Evolutionary conservation across 225 moss, liverwort and hornwort genomes (phyloP).

Genomic region (Lunularia cruciata): DNA sequence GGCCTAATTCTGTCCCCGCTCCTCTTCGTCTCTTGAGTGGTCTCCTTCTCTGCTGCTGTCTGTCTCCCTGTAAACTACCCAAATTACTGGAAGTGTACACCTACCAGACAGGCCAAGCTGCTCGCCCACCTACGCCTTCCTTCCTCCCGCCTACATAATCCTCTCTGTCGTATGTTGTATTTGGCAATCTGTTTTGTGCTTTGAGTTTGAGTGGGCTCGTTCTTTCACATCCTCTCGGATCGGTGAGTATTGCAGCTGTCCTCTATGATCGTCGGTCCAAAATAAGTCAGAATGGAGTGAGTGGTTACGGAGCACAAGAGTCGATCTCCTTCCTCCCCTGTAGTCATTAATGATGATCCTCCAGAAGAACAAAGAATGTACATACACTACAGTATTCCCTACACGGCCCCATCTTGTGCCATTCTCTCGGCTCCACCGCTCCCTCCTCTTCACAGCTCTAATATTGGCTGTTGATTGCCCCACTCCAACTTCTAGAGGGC

Average conservation of each 20-base stretch:
- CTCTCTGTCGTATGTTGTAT: not conserved
- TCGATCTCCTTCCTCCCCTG: not conserved
- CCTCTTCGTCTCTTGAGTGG: not conserved
- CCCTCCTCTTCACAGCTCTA: not conserved
- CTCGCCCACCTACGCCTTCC: not conserved
- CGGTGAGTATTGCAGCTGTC: constrained; percentile 8
- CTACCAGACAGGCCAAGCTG: not conserved
- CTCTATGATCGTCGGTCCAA: not conserved
- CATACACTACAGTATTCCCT: too few relatives aligned
- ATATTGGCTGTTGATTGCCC: not conserved
- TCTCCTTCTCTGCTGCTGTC: not conserved
- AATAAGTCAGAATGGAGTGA: not conserved
- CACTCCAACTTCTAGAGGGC: not conserved
- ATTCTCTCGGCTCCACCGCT: not conserved
- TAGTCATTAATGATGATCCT: not conserved
- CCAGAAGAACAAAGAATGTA: too few relatives aligned
- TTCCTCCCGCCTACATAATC: not conserved
- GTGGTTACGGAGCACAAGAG: not conserved
- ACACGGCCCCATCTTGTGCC: too few relatives aligned
- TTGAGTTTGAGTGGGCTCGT: not conserved
- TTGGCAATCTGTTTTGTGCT: not conserved
- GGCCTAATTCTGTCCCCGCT: not conserved
- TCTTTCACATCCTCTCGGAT: not conserved
- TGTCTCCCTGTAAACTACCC: too few relatives aligned
- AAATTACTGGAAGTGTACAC: not conserved